A percentile compares a stretch with the other conserved stretches of the same genome.
Evolutionary conservation across 2,329 filamentous ascomycete species (phyloP).

Genomic region (Neonectria magnoliae): DNA sequence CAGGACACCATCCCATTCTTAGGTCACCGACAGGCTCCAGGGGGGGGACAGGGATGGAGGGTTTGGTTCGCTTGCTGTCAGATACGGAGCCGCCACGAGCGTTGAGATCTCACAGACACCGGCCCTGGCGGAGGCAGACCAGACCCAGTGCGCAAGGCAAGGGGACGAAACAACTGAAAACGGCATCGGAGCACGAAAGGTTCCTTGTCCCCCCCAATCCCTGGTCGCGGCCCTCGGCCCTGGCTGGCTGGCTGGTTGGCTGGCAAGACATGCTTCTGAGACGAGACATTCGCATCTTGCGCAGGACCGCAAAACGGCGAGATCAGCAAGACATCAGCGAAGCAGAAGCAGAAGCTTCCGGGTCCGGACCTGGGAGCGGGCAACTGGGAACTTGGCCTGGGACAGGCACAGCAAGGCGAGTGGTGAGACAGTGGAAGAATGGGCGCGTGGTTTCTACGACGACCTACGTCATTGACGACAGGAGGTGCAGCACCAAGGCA

Average conservation of each 20-base stretch:
- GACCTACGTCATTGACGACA: slow-evolving; percentile 41
- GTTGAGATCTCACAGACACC: slow-evolving; percentile 31
- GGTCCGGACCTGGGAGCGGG: not conserved
- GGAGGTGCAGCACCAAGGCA: too few relatives aligned
- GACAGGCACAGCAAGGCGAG: slow-evolving; percentile 10
- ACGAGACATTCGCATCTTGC: slow-evolving; percentile 14
- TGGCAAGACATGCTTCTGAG: slow-evolving; percentile 6
- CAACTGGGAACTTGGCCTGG: not conserved
- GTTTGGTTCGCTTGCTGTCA: slow-evolving; percentile 26
- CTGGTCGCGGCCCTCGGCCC: not conserved
- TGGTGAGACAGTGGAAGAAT: slow-evolving; percentile 41
- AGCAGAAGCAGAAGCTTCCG: not conserved
- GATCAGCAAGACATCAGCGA: not conserved
- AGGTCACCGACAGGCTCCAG: slow-evolving; percentile 12
- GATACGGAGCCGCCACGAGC: slow-evolving; percentile 31
- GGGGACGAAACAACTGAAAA: not conserved
- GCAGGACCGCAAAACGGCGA: slow-evolving; percentile 11
- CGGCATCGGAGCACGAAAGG: not conserved
- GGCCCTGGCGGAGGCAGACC: slow-evolving; percentile 1
- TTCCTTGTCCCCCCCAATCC: not conserved
- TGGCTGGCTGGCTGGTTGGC: not conserved
- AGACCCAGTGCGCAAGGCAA: not conserved
- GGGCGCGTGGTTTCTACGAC: slow-evolving; percentile 41
- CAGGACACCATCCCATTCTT: slow-evolving; percentile 5
- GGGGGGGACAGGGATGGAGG: slow-evolving; percentile 17